Evolutionary conservation across 768 basidiomycete species (phyloP).

Genomic region (Leucocoprinus birnbaumii): DNA sequence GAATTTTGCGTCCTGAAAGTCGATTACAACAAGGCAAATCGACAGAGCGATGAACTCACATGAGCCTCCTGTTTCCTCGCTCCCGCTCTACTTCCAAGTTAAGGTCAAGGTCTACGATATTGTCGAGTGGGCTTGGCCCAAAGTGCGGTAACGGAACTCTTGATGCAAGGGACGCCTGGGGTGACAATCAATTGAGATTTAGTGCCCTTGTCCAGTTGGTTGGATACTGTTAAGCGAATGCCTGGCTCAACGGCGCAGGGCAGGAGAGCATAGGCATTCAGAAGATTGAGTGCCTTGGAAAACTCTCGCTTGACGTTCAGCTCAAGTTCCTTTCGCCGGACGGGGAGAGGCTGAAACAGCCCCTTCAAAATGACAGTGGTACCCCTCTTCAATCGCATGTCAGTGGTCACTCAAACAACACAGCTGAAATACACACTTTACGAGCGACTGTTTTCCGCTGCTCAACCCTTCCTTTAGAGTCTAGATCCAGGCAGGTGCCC

Average conservation of each 20-base stretch:
- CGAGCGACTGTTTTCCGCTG: conserved; percentile 66
- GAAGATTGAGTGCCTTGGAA: conserved; percentile 73
- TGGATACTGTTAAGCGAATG: conserved; percentile 72
- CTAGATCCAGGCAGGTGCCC: conserved; percentile 77
- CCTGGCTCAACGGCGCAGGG: conserved; percentile 76
- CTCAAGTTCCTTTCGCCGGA: conserved; percentile 89
- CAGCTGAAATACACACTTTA: conserved; percentile 43
- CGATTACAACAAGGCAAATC: not conserved
- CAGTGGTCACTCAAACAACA: not conserved
- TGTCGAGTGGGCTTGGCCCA: conserved; percentile 86
- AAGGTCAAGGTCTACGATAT: conserved; percentile 71
- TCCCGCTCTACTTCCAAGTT: conserved; percentile 69
- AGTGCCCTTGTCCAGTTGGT: conserved; percentile 71
- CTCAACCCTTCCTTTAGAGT: conserved; percentile 57
- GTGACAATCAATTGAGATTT: conserved; percentile 74
- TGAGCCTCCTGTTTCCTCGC: conserved; percentile 28
- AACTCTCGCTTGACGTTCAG: conserved; percentile 89
- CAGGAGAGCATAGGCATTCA: conserved; percentile 88
- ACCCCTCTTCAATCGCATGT: conserved; percentile 58
- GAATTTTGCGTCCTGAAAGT: not conserved
- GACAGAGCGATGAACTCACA: conserved; percentile 14
- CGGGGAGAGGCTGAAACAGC: conserved; percentile 81
- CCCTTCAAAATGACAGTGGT: conserved; percentile 75
- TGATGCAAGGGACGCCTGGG: conserved; percentile 58
- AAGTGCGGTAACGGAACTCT: conserved; percentile 65